Conservation (phyloP, 768 basidiomycete genomes). For the Amanita rubescens region DNA sequence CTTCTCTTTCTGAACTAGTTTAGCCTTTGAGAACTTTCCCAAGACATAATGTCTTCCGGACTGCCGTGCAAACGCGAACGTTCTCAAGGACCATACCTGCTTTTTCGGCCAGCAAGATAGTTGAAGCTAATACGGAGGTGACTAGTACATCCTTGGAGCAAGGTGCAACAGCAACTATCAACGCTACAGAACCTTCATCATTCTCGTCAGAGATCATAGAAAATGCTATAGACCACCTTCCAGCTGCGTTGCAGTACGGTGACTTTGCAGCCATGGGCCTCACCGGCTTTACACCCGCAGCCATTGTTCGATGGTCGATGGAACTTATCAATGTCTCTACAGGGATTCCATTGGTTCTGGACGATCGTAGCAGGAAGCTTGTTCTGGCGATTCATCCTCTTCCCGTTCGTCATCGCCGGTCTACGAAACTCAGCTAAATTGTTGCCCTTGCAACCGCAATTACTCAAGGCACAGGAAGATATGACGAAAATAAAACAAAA, state of each 20-base stretch:
- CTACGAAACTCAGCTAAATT: conserved; percentile 54
- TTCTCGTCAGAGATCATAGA: conserved; percentile 8
- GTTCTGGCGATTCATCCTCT: conserved; percentile 49
- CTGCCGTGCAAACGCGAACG: background rate
- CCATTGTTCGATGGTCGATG: conserved; percentile 52
- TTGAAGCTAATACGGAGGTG: background rate
- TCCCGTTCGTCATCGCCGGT: conserved; percentile 54
- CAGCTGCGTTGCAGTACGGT: conserved; percentile 55
- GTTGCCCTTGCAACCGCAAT: conserved; percentile 48
- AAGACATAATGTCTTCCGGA: background rate
- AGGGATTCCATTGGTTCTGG: conserved; percentile 78
- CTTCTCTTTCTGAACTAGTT: background rate
- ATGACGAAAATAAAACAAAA: conserved; percentile 26
- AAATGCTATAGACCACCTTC: conserved; percentile 10
- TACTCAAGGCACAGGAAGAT: conserved; percentile 40
- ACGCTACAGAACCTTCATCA: background rate
- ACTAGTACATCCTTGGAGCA: background rate
- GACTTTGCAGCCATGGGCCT: conserved; percentile 67
- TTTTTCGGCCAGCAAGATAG: background rate
- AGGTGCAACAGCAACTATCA: background rate
- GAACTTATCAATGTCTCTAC: conserved; percentile 64
- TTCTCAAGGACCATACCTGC: conserved; percentile 1
- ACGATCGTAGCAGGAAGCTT: conserved; percentile 64
- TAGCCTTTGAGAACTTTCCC: background rate
- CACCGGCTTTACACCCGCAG: conserved; percentile 55